A percentile compares a stretch with the other conserved stretches of the same genome.
Conservation (phyloP, 2,329 filamentous ascomycete genomes). For the Paecilomyces sp. region DNA sequence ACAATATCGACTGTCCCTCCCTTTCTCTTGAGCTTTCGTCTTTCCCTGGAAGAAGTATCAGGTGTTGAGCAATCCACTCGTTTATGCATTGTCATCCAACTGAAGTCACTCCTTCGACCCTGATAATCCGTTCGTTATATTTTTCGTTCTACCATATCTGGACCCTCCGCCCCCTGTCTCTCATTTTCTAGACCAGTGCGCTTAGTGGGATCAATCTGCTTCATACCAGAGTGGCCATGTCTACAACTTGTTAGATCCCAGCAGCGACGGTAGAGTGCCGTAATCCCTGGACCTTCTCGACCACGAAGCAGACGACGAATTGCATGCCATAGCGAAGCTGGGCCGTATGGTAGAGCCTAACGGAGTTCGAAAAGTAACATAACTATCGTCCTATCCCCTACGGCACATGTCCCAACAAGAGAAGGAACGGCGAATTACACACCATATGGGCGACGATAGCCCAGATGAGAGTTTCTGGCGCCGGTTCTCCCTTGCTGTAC, state of each 20-base stretch:
- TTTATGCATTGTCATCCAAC: not conserved
- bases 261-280: not conserved
- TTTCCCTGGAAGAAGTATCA: not conserved
- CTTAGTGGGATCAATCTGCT: not conserved
- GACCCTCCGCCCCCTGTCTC: not conserved
- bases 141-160: not conserved
- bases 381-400: not conserved
- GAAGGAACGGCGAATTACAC: not conserved
- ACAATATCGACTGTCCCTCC: not conserved
- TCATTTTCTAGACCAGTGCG: not conserved
- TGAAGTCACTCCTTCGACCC: not conserved
- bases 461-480: slow-evolving; percentile 55
- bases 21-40: not conserved
- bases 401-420: not conserved
- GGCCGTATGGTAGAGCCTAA: not conserved
- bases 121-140: not conserved
- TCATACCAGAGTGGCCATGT: not conserved
- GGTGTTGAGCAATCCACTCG: not conserved
- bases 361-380: not conserved
- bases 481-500: slow-evolving; percentile 52
- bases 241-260: not conserved
- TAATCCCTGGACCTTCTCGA: not conserved
- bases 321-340: not conserved
- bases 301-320: not conserved
- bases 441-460: slow-evolving; percentile 12